These are phyloP conservation scores for Mycena alexandri DNA, from an alignment of 768 basidiomycete genomes.

Conservation along the genomic window DNA sequence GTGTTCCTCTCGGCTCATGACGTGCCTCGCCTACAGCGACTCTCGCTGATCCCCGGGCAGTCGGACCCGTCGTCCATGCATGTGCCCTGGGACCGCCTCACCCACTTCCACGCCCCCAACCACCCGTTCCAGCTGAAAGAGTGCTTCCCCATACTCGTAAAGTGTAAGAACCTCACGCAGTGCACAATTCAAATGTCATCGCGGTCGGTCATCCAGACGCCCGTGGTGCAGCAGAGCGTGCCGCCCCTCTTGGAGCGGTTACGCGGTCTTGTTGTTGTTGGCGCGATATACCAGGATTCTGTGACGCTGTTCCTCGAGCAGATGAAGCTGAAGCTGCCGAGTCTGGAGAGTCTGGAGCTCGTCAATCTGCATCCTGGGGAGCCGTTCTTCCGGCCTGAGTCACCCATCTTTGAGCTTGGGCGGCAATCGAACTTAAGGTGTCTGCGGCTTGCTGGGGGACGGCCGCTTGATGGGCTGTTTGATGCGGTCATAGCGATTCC, in stretches of 20 bases:
- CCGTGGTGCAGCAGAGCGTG: not conserved
- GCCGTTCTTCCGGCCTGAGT: conserved; percentile 13
- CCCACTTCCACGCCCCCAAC: conserved; percentile 1
- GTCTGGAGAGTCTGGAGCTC: conserved; percentile 23
- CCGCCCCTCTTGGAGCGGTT: conserved; percentile 21
- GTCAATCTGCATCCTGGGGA: not conserved
- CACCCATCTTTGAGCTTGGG: conserved; percentile 21
- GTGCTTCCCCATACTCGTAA: conserved; percentile 18
- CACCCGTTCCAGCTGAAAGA: not conserved
- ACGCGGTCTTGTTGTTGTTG: conserved; percentile 12
- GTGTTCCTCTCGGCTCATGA: conserved; percentile 26
- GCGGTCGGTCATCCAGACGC: not conserved
- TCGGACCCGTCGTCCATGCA: too few relatives aligned
- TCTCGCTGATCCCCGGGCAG: conserved; percentile 5
- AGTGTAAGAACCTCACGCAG: conserved; percentile 23
- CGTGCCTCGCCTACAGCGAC: conserved; percentile 20
- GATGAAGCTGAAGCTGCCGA: conserved; percentile 15
- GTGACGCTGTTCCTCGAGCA: conserved; percentile 17
- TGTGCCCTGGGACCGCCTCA: conserved; percentile 33
- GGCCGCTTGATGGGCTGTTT: conserved; percentile 12
- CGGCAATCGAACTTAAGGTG: conserved; percentile 20
- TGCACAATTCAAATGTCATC: conserved; percentile 26
- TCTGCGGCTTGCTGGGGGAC: conserved; percentile 17
- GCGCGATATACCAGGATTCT: not conserved
- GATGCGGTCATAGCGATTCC: conserved; percentile 31